Evolutionary conservation across 2,329 filamentous ascomycete genomes (phyloP).

Genomic region (Cordyceps javanica): DNA sequence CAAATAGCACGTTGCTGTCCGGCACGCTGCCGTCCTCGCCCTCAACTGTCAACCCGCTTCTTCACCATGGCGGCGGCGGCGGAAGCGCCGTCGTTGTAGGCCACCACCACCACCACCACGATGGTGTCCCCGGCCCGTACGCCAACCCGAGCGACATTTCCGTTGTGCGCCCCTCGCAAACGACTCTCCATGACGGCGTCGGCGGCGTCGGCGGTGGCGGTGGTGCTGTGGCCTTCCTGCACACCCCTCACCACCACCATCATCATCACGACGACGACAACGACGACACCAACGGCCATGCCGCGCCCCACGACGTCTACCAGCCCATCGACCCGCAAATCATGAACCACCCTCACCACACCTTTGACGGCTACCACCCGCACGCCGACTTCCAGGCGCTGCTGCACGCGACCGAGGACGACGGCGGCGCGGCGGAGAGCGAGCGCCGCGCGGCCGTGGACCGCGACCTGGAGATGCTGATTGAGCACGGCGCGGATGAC

Average conservation of each 20-base stretch:
- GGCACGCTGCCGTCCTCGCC: slow-evolving; percentile 4
- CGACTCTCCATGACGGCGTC: slow-evolving; percentile 22
- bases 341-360: slow-evolving; percentile 35
- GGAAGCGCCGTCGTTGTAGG: not conserved
- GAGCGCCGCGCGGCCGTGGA: slow-evolving; percentile 33
- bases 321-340: slow-evolving; percentile 57
- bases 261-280: too few relatives aligned
- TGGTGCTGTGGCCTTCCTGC: too few relatives aligned
- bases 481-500: slow-evolving; percentile 41
- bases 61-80: slow-evolving; percentile 18
- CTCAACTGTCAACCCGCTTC: not conserved
- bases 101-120: slow-evolving; percentile 6
- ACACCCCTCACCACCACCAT: too few relatives aligned
- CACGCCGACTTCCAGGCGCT: slow-evolving; percentile 49
- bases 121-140: slow-evolving; percentile 34
- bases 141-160: slow-evolving; percentile 45
- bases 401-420: slow-evolving; percentile 41
- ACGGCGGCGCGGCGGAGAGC: slow-evolving; percentile 24
- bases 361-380: slow-evolving; percentile 35
- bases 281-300: slow-evolving; percentile 29
- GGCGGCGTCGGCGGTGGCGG: slow-evolving; percentile 16
- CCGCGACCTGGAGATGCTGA: slow-evolving; percentile 46
- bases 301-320: slow-evolving; percentile 29
- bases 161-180: slow-evolving; percentile 33
- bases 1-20: slow-evolving; percentile 1